Evolutionary conservation across 1,284 basidiomycete genomes (phyloP).

Genomic region (Apiotrichum brassicae): DNA sequence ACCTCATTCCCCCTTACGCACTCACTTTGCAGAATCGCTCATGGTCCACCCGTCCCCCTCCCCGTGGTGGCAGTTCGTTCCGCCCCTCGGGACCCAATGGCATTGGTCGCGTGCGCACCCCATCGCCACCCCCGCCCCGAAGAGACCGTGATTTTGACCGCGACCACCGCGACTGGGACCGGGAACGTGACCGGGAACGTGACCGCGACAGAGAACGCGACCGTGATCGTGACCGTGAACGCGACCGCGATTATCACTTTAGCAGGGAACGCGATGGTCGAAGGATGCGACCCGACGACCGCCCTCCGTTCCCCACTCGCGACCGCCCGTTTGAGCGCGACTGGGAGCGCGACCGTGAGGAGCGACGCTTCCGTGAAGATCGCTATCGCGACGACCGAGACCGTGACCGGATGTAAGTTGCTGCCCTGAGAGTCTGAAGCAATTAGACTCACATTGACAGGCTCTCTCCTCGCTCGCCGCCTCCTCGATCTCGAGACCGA

Average conservation of each 20-base stretch:
- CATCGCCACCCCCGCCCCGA: conserved; percentile 12
- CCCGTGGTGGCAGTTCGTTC: conserved; percentile 6
- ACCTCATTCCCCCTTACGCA: neutral
- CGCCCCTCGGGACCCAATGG: conserved; percentile 12
- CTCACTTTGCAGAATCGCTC: conserved; percentile 4
- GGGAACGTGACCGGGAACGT: conserved; percentile 8
- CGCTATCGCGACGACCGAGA: conserved; percentile 7
- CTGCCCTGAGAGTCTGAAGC: neutral
- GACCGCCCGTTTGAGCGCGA: conserved; percentile 9
- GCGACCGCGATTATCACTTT: conserved; percentile 4
- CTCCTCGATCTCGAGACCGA: conserved; percentile 2
- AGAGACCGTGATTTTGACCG: conserved; percentile 6
- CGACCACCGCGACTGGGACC: conserved; percentile 7
- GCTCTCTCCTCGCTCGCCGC: conserved; percentile 6
- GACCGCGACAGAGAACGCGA: conserved; percentile 11
- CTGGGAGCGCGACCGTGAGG: conserved; percentile 13
- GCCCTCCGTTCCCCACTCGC: conserved; percentile 1
- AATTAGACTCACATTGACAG: neutral
- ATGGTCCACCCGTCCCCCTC: conserved; percentile 3
- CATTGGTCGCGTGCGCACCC: conserved; percentile 8
- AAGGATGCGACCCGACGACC: neutral
- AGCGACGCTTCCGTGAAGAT: conserved; percentile 10
- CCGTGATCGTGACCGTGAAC: conserved; percentile 8
- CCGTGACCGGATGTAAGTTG: neutral
- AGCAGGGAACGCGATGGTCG: neutral